These are phyloP conservation scores for Orbilia javanica DNA, from an alignment of 2,329 filamentous ascomycete genomes.

Conservation along the genomic window DNA sequence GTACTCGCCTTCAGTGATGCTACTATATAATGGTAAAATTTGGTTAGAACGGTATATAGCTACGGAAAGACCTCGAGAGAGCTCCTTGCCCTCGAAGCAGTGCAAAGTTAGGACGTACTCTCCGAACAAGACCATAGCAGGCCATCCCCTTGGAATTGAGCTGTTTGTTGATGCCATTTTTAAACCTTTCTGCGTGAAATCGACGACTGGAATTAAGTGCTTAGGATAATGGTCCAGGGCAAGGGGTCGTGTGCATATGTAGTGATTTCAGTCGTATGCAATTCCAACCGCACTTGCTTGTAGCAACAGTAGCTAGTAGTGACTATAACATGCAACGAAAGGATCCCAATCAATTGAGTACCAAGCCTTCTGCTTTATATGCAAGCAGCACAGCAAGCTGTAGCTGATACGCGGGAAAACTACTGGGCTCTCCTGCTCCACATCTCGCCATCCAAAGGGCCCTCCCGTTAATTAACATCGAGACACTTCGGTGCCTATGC, in stretches of 20 bases:
- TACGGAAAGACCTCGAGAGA: background rate
- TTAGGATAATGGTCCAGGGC: background rate
- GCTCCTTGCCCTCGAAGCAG: background rate
- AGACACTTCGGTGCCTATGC: constrained; percentile 21
- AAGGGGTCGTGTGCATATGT: background rate
- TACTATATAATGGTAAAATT: constrained; percentile 28
- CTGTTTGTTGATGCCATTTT: background rate
- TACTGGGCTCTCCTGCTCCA: background rate
- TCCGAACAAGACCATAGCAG: constrained; percentile 44
- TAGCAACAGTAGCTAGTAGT: too few species aligned
- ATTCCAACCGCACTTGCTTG: too few species aligned
- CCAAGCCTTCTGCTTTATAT: background rate
- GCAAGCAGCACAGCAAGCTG: too few species aligned
- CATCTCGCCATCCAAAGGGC: background rate
- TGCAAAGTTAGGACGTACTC: constrained; percentile 39
- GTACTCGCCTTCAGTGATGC: constrained; percentile 53
- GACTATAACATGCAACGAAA: too few species aligned
- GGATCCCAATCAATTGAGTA: background rate
- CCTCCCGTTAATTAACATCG: background rate
- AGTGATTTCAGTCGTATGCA: too few species aligned
- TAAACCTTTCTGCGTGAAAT: too few species aligned
- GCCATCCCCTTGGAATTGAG: constrained; percentile 44
- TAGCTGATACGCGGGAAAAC: background rate
- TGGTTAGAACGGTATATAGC: constrained; percentile 28
- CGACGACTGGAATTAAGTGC: background rate